Percentiles rank a stretch among this genome's conserved stretches.
phyloP scores from a whole-genome alignment of 495 filamentous ascomycete species.

The Penicillium psychrofluorescens region DNA sequence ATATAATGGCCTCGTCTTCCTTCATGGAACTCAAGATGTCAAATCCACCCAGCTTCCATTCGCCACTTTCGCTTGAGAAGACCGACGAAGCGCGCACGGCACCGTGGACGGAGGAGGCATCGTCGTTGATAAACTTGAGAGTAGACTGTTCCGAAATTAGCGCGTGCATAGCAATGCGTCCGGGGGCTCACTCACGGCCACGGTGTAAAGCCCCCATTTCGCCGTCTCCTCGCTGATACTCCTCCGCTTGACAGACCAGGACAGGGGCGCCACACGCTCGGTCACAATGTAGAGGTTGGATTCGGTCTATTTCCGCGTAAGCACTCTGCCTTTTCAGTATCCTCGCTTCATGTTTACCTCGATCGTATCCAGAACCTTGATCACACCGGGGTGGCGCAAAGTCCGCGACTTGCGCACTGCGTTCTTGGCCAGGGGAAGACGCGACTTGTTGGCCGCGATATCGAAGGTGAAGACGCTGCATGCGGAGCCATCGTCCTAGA shows the following conservation, averaged over 20 bases:
- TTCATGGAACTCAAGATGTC: slow-evolving; percentile 92
- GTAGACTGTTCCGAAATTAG: slow-evolving; percentile 54
- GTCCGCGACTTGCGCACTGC: slow-evolving; percentile 87
- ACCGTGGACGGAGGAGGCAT: slow-evolving; percentile 85
- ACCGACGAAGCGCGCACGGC: slow-evolving; percentile 77
- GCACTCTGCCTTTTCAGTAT: not conserved
- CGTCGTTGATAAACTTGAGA: slow-evolving; percentile 90
- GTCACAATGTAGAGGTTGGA: slow-evolving; percentile 91
- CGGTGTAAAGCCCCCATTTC: slow-evolving; percentile 87
- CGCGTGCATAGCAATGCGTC: not conserved
- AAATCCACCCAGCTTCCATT: slow-evolving; percentile 94
- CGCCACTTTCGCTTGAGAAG: slow-evolving; percentile 88
- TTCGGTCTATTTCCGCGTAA: slow-evolving; percentile 57
- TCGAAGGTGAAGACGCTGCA: slow-evolving; percentile 98
- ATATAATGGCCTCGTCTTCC: slow-evolving; percentile 87
- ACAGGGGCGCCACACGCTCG: slow-evolving; percentile 75
- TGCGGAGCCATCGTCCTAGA: slow-evolving; percentile 80
- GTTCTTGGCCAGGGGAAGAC: slow-evolving; percentile 82
- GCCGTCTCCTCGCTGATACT: slow-evolving; percentile 79
- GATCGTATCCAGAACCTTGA: slow-evolving; percentile 87
- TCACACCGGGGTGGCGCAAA: slow-evolving; percentile 85
- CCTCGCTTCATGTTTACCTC: slow-evolving; percentile 51
- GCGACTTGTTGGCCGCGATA: slow-evolving; percentile 65
- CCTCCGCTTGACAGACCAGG: slow-evolving; percentile 80
- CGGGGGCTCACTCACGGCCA: slow-evolving; percentile 52